Evolutionary conservation across 768 basidiomycete genomes (phyloP), one percentile per base, ranked within the genome.

Genomic region (Pluteus cervinus): DNA sequence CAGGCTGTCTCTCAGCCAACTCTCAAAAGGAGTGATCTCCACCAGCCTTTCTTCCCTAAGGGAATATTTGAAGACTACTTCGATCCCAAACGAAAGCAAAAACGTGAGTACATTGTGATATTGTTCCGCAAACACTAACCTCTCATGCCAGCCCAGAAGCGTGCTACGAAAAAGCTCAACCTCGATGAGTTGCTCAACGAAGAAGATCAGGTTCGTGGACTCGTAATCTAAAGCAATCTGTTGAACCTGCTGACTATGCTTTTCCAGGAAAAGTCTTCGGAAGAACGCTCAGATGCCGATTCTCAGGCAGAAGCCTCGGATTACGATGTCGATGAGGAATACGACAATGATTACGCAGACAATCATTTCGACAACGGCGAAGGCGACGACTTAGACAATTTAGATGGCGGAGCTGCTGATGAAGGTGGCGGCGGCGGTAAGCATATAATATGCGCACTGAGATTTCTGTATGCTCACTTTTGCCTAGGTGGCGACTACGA

Each of bases 351-450:
- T 45, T 91, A 91, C 44, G 87, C 82, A 3, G 83, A 85, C 44
- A 87, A 91, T 53, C 90, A 91, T 68, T 91, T 91, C 54, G 87
- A 91, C 56, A 89, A 88, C 37, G 87, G 87, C 12, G 87, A 89
- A 58, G 79, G 69, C 3, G 87, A 90, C 36, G 85, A 90, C 50
- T 57, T 73, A 38, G 88, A 91, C 49, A 81, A 87, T 49, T 56
- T 86, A 15, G 86, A 81, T 4, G 87, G 74, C 7, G 81, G 76
- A 0, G 81, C 70, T 7, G 84, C 72, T 4, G 85, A 74, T 12
- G 83, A 73, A 26, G 82, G 74, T 21, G 81, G 76, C 25, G 82
- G 75, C 41, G 79, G 76, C 48, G 55, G 49, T n/a, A n/a, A n/a
- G n/a, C n/a, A n/a, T n/a, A n/a, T n/a, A n/a, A n/a, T n/a, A n/a